These are phyloP conservation scores for Ajuga chamaepitys DNA, from an alignment of 257 asterid species.

Conservation along the genomic window DNA sequence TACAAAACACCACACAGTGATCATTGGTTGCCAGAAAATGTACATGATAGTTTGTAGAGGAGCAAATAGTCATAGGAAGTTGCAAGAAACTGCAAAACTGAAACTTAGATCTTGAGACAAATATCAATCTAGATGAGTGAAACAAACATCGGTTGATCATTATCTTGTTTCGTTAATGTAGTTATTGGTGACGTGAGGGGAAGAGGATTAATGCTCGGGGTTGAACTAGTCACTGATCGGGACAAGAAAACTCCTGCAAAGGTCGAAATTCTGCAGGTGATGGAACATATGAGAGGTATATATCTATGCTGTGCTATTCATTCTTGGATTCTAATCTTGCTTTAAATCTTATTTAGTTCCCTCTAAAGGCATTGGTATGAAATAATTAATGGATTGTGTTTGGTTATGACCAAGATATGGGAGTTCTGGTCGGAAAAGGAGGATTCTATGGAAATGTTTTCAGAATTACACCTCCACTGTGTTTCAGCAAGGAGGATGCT, in stretches of 20 bases:
- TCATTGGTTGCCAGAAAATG: too few species aligned
- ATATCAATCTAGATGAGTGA: too few species aligned
- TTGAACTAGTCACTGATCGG: conserved; percentile 62
- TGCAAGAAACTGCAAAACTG: background rate
- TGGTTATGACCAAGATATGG: conserved; percentile 32
- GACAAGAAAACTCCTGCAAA: conserved; percentile 51
- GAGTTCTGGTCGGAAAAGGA: conserved; percentile 68
- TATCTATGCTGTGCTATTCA: background rate
- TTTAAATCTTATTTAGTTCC: background rate
- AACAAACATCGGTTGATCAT: background rate
- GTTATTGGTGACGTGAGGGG: conserved; percentile 81
- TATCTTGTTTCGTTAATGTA: conserved; percentile 2
- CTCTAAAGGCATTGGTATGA: background rate
- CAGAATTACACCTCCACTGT: conserved; percentile 72
- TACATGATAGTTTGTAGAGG: too few species aligned
- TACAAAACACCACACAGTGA: too few species aligned
- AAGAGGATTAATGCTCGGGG: conserved; percentile 73
- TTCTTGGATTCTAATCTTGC: background rate
- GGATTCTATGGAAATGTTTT: conserved; percentile 67
- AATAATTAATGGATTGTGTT: background rate
- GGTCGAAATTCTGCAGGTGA: conserved; percentile 35
- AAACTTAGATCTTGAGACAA: background rate
- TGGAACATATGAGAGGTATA: conserved; percentile 69
- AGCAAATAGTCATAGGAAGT: too few species aligned
- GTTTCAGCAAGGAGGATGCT: conserved; percentile 59